Evolutionary conservation across 148 eudicot genomes (phyloP), one percentile per base, ranked within the genome.

Genomic region (Rhododendron ferrugineum): DNA sequence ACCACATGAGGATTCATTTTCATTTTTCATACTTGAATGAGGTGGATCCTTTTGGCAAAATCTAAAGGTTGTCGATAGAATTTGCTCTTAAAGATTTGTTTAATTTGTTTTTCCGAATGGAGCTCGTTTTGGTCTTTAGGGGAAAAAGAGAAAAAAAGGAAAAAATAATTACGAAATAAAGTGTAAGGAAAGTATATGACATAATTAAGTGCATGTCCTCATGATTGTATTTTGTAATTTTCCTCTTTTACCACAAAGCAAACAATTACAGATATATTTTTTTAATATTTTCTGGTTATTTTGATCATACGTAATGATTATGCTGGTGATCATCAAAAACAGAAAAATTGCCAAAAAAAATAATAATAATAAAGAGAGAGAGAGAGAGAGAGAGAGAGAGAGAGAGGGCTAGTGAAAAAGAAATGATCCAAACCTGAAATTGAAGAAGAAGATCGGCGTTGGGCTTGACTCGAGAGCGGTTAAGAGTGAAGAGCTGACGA

Each of bases 381-480:
- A n/a, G n/a, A n/a, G n/a, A n/a, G n/a, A n/a, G n/a, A n/a, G n/a
- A n/a, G n/a, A n/a, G n/a, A n/a, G n/a, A n/a, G n/a, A n/a, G n/a
- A 60, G 26, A 34, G 72, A 70, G 72, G 60, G 23, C 5, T 77
- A 30, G 5, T 44, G 26, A 46, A 22, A 5, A 72, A 79, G 76
- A 23, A 70, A 70, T 30, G 49, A 30, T 32, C 34, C 14, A 32
- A 56, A 85, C 87, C 82, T 85, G 80, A 1, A 80, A 72, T 7
- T 78, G 70, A 11, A 85, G 64, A 70, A 85, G 84, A 11, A 32
- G 68, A 52, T 85, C 87, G 5, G 80, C 54, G 1, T 20, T 85
- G 34, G 84, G 79, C 87, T 80, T 85, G 46, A 85, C 84, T 23
- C 16, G 79, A 3, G 34, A 49, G 6, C 84, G 68, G 32, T 85